These are phyloP conservation scores for Nepenthes mirabilis DNA, from an alignment of 148 eudicot genomes.

Conservation along the genomic window DNA sequence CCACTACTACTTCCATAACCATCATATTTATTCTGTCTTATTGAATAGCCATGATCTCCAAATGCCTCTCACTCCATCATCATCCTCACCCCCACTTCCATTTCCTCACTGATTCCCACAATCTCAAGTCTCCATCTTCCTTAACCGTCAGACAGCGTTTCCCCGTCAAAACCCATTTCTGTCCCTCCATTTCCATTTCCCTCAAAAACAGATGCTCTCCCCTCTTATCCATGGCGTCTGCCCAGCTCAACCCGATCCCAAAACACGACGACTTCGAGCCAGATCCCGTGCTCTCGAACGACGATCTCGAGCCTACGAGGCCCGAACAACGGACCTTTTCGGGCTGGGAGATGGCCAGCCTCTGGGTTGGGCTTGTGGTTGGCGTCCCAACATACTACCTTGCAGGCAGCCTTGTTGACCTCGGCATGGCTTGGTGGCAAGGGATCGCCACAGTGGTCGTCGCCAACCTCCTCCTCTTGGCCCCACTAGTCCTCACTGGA, in stretches of 20 bases:
- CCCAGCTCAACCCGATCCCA: slow-evolving; percentile 2
- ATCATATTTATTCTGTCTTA: not conserved
- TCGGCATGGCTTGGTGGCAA: slow-evolving; percentile 99
- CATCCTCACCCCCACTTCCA: slow-evolving; percentile 22
- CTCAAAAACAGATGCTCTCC: slow-evolving; percentile 8
- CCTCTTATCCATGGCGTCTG: slow-evolving; percentile 31
- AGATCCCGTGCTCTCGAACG: slow-evolving; percentile 61
- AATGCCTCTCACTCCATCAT: slow-evolving; percentile 35
- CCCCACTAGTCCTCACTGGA: slow-evolving; percentile 72
- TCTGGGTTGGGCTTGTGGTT: slow-evolving; percentile 88
- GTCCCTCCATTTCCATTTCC: not conserved
- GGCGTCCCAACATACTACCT: slow-evolving; percentile 93
- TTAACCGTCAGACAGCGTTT: slow-evolving; percentile 7
- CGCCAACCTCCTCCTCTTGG: slow-evolving; percentile 54
- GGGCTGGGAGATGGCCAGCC: slow-evolving; percentile 78
- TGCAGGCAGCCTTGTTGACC: slow-evolving; percentile 86
- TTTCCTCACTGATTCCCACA: slow-evolving; percentile 6
- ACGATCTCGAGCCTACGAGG: slow-evolving; percentile 64
- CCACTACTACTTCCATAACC: slow-evolving; percentile 9
- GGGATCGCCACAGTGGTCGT: slow-evolving; percentile 80
- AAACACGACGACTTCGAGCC: slow-evolving; percentile 18
- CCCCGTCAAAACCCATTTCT: slow-evolving; percentile 3
- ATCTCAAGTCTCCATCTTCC: slow-evolving; percentile 8
- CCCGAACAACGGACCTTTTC: slow-evolving; percentile 50
- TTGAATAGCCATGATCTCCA: slow-evolving; percentile 40